phyloP scores from a whole-genome alignment of 2,329 filamentous ascomycete species.

The Calonectria hawksworthii region DNA sequence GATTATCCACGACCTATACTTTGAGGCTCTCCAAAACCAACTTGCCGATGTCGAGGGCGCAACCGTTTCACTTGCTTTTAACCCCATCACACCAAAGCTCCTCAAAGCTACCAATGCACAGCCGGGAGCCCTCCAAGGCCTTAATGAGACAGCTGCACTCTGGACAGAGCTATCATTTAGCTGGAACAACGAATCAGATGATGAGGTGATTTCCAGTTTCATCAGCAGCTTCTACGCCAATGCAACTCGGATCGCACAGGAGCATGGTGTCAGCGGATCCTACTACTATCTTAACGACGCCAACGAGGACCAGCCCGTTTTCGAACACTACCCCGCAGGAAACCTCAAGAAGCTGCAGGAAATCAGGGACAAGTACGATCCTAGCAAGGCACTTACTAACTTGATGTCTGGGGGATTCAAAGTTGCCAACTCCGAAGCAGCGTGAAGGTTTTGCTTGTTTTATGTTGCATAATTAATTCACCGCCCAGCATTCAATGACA shows the following conservation, averaged over 20 bases:
- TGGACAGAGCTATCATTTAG: background rate
- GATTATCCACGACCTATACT: background rate
- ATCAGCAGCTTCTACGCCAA: background rate
- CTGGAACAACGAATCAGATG: background rate
- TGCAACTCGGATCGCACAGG: background rate
- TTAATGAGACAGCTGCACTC: background rate
- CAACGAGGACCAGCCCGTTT: background rate
- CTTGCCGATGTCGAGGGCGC: background rate
- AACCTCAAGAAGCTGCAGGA: background rate
- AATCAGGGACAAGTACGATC: background rate
- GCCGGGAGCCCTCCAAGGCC: background rate
- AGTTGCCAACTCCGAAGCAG: background rate
- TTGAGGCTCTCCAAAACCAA: background rate
- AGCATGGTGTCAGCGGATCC: background rate
- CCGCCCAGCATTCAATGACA: too few relatives aligned
- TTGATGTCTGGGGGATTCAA: background rate
- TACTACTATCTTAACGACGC: background rate
- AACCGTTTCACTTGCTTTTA: background rate
- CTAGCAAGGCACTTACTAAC: background rate
- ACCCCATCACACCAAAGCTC: background rate
- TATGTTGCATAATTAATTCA: too few relatives aligned
- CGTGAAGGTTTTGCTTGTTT: too few relatives aligned
- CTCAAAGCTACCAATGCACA: background rate
- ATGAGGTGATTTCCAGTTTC: background rate
- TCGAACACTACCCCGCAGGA: background rate